These are phyloP conservation scores for Guadua angustifolia DNA, from an alignment of 176 grass and related monocot genomes.

Conservation along the genomic window DNA sequence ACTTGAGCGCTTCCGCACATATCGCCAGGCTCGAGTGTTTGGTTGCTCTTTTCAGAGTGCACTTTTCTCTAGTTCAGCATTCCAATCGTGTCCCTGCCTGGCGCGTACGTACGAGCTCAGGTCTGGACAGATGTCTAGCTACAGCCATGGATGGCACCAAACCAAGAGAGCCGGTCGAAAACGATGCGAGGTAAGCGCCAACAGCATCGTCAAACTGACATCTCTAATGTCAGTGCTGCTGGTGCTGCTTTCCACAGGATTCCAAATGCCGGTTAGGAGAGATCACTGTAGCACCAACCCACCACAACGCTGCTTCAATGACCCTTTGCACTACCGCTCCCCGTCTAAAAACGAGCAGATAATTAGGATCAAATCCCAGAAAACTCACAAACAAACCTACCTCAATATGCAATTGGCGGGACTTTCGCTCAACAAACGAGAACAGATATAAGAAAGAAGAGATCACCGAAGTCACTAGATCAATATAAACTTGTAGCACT, in stretches of 20 bases:
- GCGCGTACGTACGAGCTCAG: neutral
- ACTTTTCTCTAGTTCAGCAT: neutral
- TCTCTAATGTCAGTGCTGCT: neutral
- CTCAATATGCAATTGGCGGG: no score
- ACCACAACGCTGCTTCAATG: no score
- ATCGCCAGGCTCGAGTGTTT: neutral
- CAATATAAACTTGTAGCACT: no score
- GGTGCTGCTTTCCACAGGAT: neutral
- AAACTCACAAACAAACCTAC: no score
- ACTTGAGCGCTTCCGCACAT: neutral
- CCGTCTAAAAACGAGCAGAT: no score
- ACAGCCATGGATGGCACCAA: neutral
- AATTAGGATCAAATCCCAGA: no score
- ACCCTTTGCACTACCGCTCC: no score
- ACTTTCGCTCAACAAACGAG: no score
- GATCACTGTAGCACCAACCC: no score
- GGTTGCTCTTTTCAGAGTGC: neutral
- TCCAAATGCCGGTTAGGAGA: neutral
- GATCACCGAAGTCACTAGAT: no score
- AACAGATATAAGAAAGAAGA: no score
- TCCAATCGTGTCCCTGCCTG: neutral
- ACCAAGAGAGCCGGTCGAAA: neutral
- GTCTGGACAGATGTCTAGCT: neutral
- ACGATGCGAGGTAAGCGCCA: neutral
- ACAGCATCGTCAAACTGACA: neutral